Evolutionary conservation across 2,329 filamentous ascomycete genomes (phyloP).

Genomic region (Colletotrichum chrysophilum): DNA sequence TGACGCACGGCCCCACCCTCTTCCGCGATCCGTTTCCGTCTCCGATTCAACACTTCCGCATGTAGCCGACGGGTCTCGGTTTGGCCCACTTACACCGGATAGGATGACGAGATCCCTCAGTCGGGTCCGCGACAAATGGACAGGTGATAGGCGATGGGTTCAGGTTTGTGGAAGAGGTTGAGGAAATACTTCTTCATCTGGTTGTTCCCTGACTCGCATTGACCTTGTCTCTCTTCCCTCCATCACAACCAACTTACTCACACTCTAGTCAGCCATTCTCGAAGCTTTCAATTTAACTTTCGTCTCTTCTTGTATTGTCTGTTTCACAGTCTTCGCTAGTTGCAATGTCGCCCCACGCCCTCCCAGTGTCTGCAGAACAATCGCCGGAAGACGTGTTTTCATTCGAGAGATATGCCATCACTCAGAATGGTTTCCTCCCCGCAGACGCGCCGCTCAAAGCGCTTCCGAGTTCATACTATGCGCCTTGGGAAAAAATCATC

Average conservation of each 20-base stretch:
- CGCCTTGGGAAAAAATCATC: conserved; percentile 77
- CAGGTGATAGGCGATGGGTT: background rate
- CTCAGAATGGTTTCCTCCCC: conserved; percentile 78
- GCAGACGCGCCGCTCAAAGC: conserved; percentile 67
- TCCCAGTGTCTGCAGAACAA: conserved; percentile 24
- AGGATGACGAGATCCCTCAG: background rate
- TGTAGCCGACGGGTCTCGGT: conserved; percentile 18
- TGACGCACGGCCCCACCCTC: conserved; percentile 1
- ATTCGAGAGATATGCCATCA: conserved; percentile 41
- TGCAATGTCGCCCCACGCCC: conserved; percentile 48
- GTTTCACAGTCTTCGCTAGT: background rate
- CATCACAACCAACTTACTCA: background rate
- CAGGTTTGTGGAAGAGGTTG: background rate
- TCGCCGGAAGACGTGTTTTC: conserved; percentile 13
- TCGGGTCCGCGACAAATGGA: background rate
- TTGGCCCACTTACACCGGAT: background rate
- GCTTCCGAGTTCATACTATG: conserved; percentile 76
- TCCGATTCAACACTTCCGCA: conserved; percentile 9
- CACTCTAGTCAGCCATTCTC: background rate
- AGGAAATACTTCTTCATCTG: conserved; percentile 6
- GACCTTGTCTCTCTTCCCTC: background rate
- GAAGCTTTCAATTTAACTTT: background rate
- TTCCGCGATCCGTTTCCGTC: conserved; percentile 21
- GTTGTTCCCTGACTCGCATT: background rate
- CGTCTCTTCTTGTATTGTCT: background rate